These are phyloP conservation scores for Hypoxylon sp. DNA, from an alignment of 2,329 filamentous ascomycete species.

Conservation along the genomic window DNA sequence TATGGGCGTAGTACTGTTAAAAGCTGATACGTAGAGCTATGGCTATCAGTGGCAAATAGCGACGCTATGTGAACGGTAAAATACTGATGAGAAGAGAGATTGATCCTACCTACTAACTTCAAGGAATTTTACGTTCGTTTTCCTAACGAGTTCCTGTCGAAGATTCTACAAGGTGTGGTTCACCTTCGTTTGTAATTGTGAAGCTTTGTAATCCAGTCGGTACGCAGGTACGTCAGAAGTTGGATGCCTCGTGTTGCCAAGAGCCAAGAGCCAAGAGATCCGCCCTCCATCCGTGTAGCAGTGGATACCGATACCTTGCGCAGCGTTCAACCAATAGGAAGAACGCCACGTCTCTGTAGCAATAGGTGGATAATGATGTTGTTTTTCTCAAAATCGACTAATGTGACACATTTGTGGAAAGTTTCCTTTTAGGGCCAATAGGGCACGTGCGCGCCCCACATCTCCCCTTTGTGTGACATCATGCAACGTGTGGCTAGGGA, in stretches of 20 bases:
- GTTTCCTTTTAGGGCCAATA: no score
- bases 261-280: slow-evolving; percentile 29
- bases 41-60: neutral
- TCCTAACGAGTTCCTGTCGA: slow-evolving; percentile 11
- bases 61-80: neutral
- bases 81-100: neutral
- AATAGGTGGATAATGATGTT: no score
- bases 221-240: slow-evolving; percentile 35
- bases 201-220: slow-evolving; percentile 58
- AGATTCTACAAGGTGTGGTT: slow-evolving; percentile 47
- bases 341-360: neutral
- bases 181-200: slow-evolving; percentile 37
- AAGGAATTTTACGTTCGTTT: slow-evolving; percentile 3
- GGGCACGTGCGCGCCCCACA: no score
- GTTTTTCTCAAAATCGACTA: no score
- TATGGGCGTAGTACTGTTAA: neutral
- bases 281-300: slow-evolving; percentile 1
- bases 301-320: slow-evolving; percentile 20
- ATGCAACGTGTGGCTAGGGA: slow-evolving; percentile 33
- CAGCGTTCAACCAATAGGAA: slow-evolving; percentile 37
- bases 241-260: slow-evolving; percentile 38
- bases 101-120: slow-evolving; percentile 17
- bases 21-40: neutral
- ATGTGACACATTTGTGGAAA: no score
- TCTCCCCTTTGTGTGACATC: slow-evolving; percentile 27